These are phyloP conservation scores for Xylariaceae sp. DNA, from an alignment of 2,329 filamentous ascomycete species.

Conservation along the genomic window DNA sequence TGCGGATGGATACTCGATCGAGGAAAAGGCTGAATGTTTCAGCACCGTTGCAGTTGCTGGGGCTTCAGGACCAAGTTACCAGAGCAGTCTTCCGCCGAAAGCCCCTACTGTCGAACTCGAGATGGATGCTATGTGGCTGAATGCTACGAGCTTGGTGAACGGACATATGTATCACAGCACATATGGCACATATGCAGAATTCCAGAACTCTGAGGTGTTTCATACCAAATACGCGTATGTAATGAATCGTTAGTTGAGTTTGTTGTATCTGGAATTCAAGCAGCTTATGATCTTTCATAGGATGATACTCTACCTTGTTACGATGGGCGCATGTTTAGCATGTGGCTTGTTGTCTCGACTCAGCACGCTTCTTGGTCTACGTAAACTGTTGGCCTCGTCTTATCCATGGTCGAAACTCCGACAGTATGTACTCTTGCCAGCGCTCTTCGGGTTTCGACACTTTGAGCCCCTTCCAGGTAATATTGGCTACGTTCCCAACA, in stretches of 20 bases:
- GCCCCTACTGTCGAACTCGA: constrained; percentile 22
- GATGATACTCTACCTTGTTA: too few relatives aligned
- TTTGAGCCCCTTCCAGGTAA: constrained; percentile 17
- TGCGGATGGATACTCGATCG: constrained; percentile 16
- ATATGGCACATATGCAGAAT: constrained; percentile 26
- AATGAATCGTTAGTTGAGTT: too few relatives aligned
- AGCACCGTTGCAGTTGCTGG: constrained; percentile 20
- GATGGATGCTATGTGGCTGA: constrained; percentile 28
- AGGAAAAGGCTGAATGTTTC: constrained; percentile 31
- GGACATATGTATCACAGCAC: constrained; percentile 26
- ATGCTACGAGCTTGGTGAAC: constrained; percentile 31
- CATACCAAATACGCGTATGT: constrained; percentile 33
- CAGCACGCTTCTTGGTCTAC: constrained; percentile 13
- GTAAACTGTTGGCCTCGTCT: constrained; percentile 6
- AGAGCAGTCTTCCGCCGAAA: constrained; percentile 23
- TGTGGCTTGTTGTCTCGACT: constrained; percentile 16
- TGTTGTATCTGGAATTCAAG: not conserved
- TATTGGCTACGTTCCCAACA: constrained; percentile 18
- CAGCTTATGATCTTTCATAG: constrained; percentile 15
- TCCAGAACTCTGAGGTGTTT: constrained; percentile 27
- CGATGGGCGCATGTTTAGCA: constrained; percentile 13
- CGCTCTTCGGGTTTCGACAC: constrained; percentile 13
- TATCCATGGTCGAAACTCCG: constrained; percentile 10
- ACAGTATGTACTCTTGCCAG: constrained; percentile 13
- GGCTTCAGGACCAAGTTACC: constrained; percentile 21